phyloP scores from a whole-genome alignment of 2,329 filamentous ascomycete species.

The Alternaria tenuissima region DNA sequence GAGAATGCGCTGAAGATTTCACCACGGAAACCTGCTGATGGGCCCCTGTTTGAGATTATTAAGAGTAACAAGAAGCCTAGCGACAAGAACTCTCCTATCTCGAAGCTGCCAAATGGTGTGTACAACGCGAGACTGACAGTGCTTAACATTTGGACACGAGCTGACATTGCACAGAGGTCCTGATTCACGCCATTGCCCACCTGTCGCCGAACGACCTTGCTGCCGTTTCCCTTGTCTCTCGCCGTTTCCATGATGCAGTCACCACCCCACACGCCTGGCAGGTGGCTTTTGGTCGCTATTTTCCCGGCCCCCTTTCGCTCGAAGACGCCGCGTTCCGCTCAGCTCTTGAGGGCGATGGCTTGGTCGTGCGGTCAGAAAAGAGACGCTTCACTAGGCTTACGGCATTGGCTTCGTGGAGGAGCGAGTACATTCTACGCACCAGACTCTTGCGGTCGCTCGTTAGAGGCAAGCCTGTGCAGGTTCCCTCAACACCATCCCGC shows the following conservation, averaged over 20 bases:
- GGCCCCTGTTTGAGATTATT: conserved; percentile 62
- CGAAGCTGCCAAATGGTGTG: conserved; percentile 82
- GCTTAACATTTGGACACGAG: conserved; percentile 3
- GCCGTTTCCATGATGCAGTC: conserved; percentile 84
- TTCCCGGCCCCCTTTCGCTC: conserved; percentile 75
- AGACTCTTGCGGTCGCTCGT: conserved; percentile 81
- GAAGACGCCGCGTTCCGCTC: conserved; percentile 53
- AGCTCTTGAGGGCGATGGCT: conserved; percentile 51
- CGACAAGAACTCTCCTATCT: conserved; percentile 59
- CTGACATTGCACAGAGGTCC: conserved; percentile 70
- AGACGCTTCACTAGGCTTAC: conserved; percentile 85
- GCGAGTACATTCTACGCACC: conserved; percentile 91
- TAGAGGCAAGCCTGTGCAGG: conserved; percentile 77
- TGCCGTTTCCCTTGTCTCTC: conserved; percentile 84
- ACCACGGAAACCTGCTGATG: conserved; percentile 51
- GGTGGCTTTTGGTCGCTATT: conserved; percentile 89
- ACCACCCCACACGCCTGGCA: conserved; percentile 94
- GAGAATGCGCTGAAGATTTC: conserved; percentile 57
- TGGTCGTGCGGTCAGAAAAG: conserved; percentile 70
- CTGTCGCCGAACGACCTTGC: conserved; percentile 85
- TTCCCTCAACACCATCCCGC: conserved; percentile 61
- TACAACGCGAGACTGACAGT: background rate
- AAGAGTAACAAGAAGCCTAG: conserved; percentile 56
- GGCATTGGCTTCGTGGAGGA: conserved; percentile 88
- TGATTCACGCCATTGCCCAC: conserved; percentile 91